Conservation (phyloP, 495 filamentous ascomycete genomes). For the Penicillium atrosanguineum region DNA sequence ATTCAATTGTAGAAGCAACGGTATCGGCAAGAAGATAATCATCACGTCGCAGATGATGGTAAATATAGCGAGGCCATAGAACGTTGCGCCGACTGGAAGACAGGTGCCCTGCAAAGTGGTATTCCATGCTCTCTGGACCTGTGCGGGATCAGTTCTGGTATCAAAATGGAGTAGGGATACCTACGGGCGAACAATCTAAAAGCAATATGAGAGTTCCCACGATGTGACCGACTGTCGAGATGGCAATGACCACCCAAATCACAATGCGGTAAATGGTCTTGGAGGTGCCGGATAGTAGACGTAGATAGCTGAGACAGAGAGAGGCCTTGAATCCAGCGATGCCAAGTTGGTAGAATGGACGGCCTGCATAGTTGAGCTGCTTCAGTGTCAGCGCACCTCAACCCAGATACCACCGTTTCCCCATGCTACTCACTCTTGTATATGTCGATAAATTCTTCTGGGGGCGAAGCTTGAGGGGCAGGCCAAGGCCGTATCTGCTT, state of each 20-base stretch:
- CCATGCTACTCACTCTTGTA: constrained; percentile 27
- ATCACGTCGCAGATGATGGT: constrained; percentile 53
- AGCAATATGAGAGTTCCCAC: constrained; percentile 50
- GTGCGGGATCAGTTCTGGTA: background rate
- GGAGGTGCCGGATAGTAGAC: constrained; percentile 47
- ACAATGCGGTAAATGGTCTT: constrained; percentile 45
- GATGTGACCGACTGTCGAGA: constrained; percentile 46
- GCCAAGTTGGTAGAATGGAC: constrained; percentile 58
- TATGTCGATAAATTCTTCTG: constrained; percentile 37
- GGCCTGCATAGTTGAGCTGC: constrained; percentile 53
- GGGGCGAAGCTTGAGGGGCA: constrained; percentile 42
- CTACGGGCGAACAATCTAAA: constrained; percentile 53
- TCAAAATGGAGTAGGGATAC: background rate
- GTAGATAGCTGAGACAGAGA: constrained; percentile 55
- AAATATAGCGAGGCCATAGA: constrained; percentile 52
- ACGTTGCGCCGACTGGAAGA: constrained; percentile 48
- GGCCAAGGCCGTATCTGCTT: constrained; percentile 51
- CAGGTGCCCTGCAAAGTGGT: constrained; percentile 38
- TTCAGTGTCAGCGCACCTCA: background rate
- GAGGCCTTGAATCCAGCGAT: constrained; percentile 60
- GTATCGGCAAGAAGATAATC: constrained; percentile 54
- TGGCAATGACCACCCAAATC: constrained; percentile 45
- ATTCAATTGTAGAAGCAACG: constrained; percentile 50
- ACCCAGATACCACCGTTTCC: too few relatives aligned
- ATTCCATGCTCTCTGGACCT: constrained; percentile 51